These are phyloP conservation scores for Jackrogersella multiformis DNA, from an alignment of 495 filamentous ascomycete species.

Conservation along the genomic window DNA sequence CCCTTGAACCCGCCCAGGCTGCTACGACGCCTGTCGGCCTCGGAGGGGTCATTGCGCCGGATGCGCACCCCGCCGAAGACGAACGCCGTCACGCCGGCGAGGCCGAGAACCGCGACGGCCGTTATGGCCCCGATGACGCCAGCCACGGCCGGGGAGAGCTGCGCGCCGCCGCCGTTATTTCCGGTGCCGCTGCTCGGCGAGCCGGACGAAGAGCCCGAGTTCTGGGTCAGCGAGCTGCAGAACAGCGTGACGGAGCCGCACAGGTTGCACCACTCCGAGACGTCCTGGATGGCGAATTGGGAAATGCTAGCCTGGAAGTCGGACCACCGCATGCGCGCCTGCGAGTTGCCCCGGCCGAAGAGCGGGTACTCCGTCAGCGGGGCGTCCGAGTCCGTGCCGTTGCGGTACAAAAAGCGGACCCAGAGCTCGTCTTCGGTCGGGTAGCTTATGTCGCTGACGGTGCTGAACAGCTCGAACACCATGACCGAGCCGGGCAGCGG, in stretches of 20 bases:
- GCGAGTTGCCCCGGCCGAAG: constrained; percentile 44
- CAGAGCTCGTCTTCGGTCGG: constrained; percentile 43
- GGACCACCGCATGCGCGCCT: constrained; percentile 37
- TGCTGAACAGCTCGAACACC: constrained; percentile 55
- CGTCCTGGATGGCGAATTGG: constrained; percentile 34
- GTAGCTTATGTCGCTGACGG: constrained; percentile 35
- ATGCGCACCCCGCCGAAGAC: constrained; percentile 46
- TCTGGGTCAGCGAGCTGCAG: constrained; percentile 35
- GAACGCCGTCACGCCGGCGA: constrained; percentile 38
- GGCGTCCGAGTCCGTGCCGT: constrained; percentile 38
- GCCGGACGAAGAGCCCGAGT: neutral
- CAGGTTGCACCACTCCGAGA: constrained; percentile 45
- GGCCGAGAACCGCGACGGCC: constrained; percentile 36
- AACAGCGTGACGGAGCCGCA: constrained; percentile 45
- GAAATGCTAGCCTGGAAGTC: constrained; percentile 43
- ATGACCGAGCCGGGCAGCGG: constrained; percentile 53
- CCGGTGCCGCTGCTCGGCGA: neutral
- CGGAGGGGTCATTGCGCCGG: constrained; percentile 14
- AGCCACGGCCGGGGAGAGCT: constrained; percentile 45
- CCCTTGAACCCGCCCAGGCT: constrained; percentile 51
- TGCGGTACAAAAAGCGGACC: constrained; percentile 55
- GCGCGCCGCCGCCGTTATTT: neutral
- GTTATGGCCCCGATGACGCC: constrained; percentile 52
- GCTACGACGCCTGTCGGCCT: constrained; percentile 21
- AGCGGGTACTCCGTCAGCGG: constrained; percentile 44